Percentiles rank a stretch among this genome's conserved stretches.
Conservation (phyloP, 805 yeast species). For the Hanseniaspora thailandica region DNA sequence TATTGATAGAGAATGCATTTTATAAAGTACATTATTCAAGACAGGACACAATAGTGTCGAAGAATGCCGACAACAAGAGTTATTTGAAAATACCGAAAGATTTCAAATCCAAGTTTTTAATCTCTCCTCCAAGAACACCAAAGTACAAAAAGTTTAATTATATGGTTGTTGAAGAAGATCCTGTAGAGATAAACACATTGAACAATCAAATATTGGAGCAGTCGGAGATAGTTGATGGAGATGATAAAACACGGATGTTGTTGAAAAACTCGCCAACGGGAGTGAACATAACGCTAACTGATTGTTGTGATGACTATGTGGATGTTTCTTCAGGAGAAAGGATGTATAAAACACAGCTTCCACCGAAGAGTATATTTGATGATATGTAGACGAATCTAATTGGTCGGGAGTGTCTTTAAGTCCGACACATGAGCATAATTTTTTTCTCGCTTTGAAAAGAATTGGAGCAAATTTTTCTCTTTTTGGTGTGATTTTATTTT, state of each 20-base stretch:
- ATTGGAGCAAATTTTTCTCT: neutral
- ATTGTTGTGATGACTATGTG: neutral
- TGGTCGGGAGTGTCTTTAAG: neutral
- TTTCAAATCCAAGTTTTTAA: neutral
- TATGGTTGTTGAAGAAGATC: conserved; percentile 2
- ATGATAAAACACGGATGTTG: neutral
- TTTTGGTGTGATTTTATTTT: neutral
- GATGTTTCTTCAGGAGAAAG: neutral
- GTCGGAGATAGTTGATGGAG: neutral
- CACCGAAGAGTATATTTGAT: conserved; percentile 32
- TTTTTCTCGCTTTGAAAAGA: neutral
- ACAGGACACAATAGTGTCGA: neutral
- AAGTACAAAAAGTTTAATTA: conserved; percentile 1
- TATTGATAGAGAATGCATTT: neutral
- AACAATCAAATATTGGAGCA: neutral
- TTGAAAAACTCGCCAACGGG: neutral
- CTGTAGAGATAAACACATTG: neutral
- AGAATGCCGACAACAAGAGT: neutral
- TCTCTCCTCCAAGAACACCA: conserved; percentile 13
- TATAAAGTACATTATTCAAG: neutral
- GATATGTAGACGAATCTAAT: conserved; percentile 17
- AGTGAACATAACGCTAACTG: conserved; percentile 5
- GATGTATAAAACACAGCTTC: conserved; percentile 18
- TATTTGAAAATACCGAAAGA: conserved; percentile 6
- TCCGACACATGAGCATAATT: neutral